These are phyloP conservation scores for Remersonia thermophila DNA, from an alignment of 2,329 filamentous ascomycete species.

Conservation along the genomic window DNA sequence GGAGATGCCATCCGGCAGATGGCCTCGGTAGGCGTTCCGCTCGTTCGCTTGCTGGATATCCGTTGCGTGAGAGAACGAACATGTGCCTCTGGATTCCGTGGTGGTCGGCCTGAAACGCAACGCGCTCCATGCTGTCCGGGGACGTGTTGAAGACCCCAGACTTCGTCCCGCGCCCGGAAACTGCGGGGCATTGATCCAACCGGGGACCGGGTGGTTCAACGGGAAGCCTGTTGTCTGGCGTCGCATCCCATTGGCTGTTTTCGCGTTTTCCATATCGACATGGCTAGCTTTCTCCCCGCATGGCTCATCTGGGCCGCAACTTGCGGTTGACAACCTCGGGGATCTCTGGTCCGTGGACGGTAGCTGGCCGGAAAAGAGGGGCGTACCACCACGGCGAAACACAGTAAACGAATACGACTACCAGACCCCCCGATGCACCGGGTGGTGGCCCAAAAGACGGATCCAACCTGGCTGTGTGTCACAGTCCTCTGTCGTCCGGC, in stretches of 20 bases:
- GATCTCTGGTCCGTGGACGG: conserved; percentile 6
- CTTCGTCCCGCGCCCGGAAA: conserved; percentile 2
- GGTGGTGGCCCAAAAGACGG: too few relatives aligned
- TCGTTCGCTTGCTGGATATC: too few relatives aligned
- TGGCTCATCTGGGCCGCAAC: conserved; percentile 7
- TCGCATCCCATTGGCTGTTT: conserved; percentile 14
- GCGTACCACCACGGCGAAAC: too few relatives aligned
- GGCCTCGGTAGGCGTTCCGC: too few relatives aligned
- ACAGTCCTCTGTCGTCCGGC: too few relatives aligned
- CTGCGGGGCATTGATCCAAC: conserved; percentile 7
- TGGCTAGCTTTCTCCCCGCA: conserved; percentile 9
- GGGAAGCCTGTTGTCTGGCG: conserved; percentile 11
- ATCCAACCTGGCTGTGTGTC: too few relatives aligned
- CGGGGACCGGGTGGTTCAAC: conserved; percentile 8
- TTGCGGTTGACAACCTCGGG: conserved; percentile 5
- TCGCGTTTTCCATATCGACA: conserved; percentile 11
- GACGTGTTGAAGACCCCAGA: neutral
- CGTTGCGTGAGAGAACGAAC: too few relatives aligned
- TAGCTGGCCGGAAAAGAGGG: conserved; percentile 1
- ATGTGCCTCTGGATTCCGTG: too few relatives aligned
- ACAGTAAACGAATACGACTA: too few relatives aligned
- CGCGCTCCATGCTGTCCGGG: neutral
- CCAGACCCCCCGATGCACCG: too few relatives aligned
- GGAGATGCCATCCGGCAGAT: conserved; percentile 8
- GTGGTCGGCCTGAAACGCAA: neutral